Percentiles rank a stretch among this genome's conserved stretches.
phyloP scores from a whole-genome alignment of 495 filamentous ascomycete genomes.

The Podospora conica region DNA sequence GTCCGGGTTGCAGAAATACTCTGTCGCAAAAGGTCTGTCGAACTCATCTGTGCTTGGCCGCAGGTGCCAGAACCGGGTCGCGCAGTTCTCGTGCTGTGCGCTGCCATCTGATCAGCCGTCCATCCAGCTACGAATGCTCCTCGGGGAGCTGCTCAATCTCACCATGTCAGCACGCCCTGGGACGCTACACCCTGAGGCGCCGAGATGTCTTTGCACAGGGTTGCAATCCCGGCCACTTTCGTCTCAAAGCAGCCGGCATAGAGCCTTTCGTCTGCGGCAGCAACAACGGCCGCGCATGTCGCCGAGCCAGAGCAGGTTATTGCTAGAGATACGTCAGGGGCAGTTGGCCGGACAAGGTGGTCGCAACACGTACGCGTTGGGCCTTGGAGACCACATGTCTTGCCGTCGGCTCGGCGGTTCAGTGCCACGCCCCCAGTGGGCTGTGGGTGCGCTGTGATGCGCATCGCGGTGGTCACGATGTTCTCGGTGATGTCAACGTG shows the following conservation, averaged over 20 bases:
- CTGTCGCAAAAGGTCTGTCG: neutral
- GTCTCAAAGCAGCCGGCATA: slow-evolving; percentile 1
- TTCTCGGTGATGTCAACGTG: neutral
- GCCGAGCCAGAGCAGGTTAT: neutral
- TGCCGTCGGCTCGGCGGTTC: neutral
- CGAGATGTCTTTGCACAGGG: neutral
- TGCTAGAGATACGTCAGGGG: neutral
- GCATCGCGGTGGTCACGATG: neutral
- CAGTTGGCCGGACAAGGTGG: neutral
- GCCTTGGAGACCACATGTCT: neutral
- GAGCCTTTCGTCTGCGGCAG: neutral
- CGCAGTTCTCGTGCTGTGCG: neutral
- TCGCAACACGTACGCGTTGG: neutral
- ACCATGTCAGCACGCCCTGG: neutral
- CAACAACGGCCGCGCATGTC: neutral
- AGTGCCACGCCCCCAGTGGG: neutral
- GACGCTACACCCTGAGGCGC: neutral
- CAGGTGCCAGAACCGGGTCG: neutral
- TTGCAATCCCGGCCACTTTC: neutral
- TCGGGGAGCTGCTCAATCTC: neutral
- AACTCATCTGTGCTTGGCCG: neutral
- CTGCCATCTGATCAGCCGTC: neutral
- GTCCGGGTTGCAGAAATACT: neutral
- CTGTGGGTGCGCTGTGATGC: neutral
- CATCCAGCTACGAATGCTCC: neutral